Evolutionary conservation across 1,284 basidiomycete genomes (phyloP).

Genomic region (Apiotrichum porosum): DNA sequence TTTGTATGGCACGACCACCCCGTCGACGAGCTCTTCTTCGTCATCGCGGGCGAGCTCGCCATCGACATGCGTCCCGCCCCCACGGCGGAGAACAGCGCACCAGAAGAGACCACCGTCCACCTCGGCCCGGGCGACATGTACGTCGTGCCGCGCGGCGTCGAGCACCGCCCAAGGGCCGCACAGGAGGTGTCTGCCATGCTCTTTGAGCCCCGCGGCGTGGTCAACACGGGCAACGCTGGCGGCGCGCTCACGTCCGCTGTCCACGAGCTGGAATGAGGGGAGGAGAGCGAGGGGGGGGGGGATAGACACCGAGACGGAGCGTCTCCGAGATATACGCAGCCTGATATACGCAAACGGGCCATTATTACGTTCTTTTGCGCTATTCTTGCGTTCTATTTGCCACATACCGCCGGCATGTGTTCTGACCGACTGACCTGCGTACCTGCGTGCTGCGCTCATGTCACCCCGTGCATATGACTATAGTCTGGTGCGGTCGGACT

Average conservation of each 20-base stretch:
- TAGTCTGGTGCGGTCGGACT: too few species aligned
- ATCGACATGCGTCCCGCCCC: constrained; percentile 1
- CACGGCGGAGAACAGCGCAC: neutral
- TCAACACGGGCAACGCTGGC: constrained; percentile 3
- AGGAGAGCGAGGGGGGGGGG: too few species aligned
- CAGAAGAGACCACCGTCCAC: neutral
- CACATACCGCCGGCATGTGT: too few species aligned
- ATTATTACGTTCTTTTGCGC: too few species aligned
- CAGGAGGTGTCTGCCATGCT: neutral
- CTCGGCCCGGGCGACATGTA: constrained; percentile 4
- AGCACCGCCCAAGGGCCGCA: neutral
- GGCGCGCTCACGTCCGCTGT: neutral
- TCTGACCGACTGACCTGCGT: too few species aligned
- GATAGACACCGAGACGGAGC: too few species aligned
- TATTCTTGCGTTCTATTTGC: too few species aligned
- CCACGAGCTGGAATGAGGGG: neutral
- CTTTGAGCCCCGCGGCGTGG: constrained; percentile 2
- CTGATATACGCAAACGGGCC: too few species aligned
- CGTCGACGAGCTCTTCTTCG: constrained; percentile 13
- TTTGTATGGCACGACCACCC: constrained; percentile 13
- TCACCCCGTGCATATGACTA: too few species aligned
- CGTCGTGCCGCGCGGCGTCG: constrained; percentile 1
- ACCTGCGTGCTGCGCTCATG: too few species aligned
- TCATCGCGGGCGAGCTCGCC: neutral
- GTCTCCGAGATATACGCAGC: too few species aligned